Base-by-base conservation (phyloP, 352 stramenopile species). In the Phytophthora ohioensis region DNA sequence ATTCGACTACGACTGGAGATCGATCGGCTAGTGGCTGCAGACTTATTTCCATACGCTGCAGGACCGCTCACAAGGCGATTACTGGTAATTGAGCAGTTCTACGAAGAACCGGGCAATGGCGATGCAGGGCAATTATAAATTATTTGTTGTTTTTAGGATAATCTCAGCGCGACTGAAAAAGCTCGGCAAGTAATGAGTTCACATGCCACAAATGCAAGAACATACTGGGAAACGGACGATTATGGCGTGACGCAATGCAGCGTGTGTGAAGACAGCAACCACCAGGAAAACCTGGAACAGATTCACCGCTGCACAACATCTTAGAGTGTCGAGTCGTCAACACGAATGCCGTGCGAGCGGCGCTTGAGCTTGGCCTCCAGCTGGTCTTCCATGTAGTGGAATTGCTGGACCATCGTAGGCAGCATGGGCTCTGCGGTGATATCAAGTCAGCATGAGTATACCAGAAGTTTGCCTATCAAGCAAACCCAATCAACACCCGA, bases 371-470 rank as follows among this genome's bases (percentile, higher is more conserved):
- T 93, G 27, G 68, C 57, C 52, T 88, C 66, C 31, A 93, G 75
- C 54, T 93, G 81, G n/a, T 90, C 69, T 38, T 93, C 81, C 84
- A 93, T 91, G 42, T 81, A 93, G 47, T 91, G 84, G 52, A 91
- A 91, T 57, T 93, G 86, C 49, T 83, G 79, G 5, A 92, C 84
- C 80, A 92, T 89, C 12, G 82, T 88, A n/a, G 84, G 84, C 30
- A 93, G 64, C 70, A 92, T 87, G 3, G 86, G 86, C 42, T 93
- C 86, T 93, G 15, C 1, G 21, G 35, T n/a, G n/a, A 56, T 3
- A 46, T 30, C 30, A 53, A 59, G 35, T 17, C 17, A 55, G 30
- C 48, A 4, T 68, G 12, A 73, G 49, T 49, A 63, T 45, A 64
- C 9, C 12, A 57, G 13, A 57, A 9, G 8, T n/a, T 36, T 32